Evolutionary conservation across 169 alveolate species (phyloP), one percentile per base, ranked within the genome.

Genomic region (Plasmodium coatneyi): DNA sequence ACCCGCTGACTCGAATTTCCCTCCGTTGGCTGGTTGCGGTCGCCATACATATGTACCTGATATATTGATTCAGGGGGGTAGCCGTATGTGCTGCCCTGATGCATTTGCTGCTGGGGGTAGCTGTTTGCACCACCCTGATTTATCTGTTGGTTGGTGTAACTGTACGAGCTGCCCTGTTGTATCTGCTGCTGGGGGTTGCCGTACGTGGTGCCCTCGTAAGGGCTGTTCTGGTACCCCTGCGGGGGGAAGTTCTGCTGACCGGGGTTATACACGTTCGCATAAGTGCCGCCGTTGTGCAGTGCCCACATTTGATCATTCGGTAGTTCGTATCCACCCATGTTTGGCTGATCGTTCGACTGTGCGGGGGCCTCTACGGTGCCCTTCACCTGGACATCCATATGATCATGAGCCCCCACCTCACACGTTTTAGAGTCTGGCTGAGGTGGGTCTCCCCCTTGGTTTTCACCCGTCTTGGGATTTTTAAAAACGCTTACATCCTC

Each of bases 401-500:
- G 41, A 0, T n/a, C 76, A 22, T 25, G 2, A 5, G 30, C n/a
- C 22, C 14, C 22, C 19, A 49, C 60, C 60, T 49, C 22, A 3
- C 1, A 0, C 60, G 14, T 2, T 14, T 12, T 16, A 49, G n/a
- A 14, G 60, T 12, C 1, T 14, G 60, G 76, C n/a, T 28, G 30
- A 7, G 36, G 41, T 0, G 36, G 41, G 76, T 28, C 36, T 66
- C 30, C 76, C 36, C 41, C 76, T 84, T 22, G 32, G 32, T 30
- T 10, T 34, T 22, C 14, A 80, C 19, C 28, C n/a, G n/a, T 34
- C 34, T 30, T 70, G 79, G 60, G 41, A 43, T 86, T 70, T 74
- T 86, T 86, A 74, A 86, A 86, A 28, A 74, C 56, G 28, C 22
- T 52, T 12, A 70, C 43, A 54, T 86, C 70, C 60, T 86, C 93